These are phyloP conservation scores for Fusarium newnesense DNA, from an alignment of 2,329 filamentous ascomycete genomes.

Conservation along the genomic window DNA sequence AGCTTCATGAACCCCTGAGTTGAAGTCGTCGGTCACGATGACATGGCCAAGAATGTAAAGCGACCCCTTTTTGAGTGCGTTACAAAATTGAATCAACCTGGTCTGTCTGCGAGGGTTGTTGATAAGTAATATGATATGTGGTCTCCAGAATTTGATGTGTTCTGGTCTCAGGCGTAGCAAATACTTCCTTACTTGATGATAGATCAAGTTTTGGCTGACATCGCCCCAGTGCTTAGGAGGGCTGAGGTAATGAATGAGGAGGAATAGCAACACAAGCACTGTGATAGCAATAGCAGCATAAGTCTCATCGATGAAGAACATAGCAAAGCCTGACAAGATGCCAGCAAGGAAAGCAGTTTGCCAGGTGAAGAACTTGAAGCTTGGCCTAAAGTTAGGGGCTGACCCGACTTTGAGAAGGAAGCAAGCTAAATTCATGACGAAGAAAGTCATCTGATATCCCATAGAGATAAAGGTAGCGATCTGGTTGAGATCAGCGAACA, in stretches of 20 bases:
- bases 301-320: constrained; percentile 90
- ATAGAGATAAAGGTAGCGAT: constrained; percentile 92
- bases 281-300: constrained; percentile 81
- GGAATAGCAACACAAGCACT: constrained; percentile 79
- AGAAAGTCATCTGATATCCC: constrained; percentile 93
- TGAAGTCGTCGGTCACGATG: constrained; percentile 86
- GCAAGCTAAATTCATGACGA: constrained; percentile 88
- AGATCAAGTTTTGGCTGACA: constrained; percentile 89
- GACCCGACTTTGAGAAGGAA: constrained; percentile 88
- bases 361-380: constrained; percentile 91
- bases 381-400: constrained; percentile 87
- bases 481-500: constrained; percentile 86
- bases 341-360: constrained; percentile 81
- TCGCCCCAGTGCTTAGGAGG: constrained; percentile 92
- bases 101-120: constrained; percentile 86
- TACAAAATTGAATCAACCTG: constrained; percentile 89
- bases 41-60: constrained; percentile 89
- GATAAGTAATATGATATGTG: constrained; percentile 85
- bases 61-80: constrained; percentile 87
- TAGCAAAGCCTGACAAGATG: constrained; percentile 79
- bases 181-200: constrained; percentile 87
- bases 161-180: constrained; percentile 84
- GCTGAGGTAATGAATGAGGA: constrained; percentile 85
- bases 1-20: constrained; percentile 80
- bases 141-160: constrained; percentile 94